phyloP scores from a whole-genome alignment of 2,329 filamentous ascomycete genomes.

The Didymellaceae sp. region DNA sequence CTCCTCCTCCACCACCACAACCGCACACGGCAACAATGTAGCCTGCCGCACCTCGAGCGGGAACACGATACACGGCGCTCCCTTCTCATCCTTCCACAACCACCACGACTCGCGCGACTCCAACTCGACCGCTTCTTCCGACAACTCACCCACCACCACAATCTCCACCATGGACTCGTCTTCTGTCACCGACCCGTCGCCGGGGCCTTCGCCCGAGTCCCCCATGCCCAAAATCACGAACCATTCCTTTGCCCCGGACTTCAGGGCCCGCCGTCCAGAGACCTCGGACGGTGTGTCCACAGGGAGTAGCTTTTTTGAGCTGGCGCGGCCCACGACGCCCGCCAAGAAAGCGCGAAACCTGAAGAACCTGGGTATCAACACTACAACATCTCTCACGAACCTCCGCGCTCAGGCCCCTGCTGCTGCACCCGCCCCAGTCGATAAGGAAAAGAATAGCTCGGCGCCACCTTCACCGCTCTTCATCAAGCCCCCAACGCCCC shows the following conservation, averaged over 20 bases:
- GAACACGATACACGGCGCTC: conserved; percentile 38
- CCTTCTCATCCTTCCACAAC: conserved; percentile 59
- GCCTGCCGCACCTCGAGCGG: conserved; percentile 45
- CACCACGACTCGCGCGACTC: conserved; percentile 75
- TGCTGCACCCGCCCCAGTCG: conserved; percentile 60
- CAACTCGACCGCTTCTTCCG: conserved; percentile 85
- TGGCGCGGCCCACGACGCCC: conserved; percentile 57
- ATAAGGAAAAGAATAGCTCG: conserved; percentile 55
- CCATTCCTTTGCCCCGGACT: conserved; percentile 69
- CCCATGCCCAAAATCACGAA: conserved; percentile 76
- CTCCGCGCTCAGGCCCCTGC: conserved; percentile 58
- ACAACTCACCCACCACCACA: conserved; percentile 94
- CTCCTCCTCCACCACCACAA: too few species aligned
- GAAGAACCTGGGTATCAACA: conserved; percentile 82
- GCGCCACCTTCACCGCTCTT: conserved; percentile 78
- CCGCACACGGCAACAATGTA: conserved; percentile 41
- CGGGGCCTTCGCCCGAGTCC: conserved; percentile 88
- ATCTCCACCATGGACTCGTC: conserved; percentile 92
- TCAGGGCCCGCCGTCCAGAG: conserved; percentile 47
- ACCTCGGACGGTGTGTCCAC: conserved; percentile 52
- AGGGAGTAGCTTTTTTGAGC: conserved; percentile 60
- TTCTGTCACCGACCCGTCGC: conserved; percentile 86
- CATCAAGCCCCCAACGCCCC: conserved; percentile 78
- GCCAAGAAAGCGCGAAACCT: conserved; percentile 79
- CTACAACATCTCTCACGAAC: conserved; percentile 56